Conservation (phyloP, 208 protist genomes). For the Leishmania lainsoni region DNA sequence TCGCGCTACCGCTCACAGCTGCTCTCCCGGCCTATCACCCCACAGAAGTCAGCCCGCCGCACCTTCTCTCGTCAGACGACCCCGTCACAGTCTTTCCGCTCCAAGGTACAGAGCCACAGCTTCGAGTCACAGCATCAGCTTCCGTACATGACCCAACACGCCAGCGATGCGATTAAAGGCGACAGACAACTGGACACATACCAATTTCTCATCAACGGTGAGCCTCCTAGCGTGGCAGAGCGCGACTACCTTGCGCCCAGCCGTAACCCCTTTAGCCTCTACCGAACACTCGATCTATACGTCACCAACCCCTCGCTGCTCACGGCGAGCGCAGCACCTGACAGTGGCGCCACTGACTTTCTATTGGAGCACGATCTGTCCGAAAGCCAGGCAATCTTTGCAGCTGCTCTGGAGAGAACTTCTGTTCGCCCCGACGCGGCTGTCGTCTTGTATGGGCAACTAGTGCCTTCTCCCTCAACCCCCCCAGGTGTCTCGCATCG, state of each 20-base stretch:
- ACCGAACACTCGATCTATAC: slow-evolving; percentile 22
- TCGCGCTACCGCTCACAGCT: slow-evolving; percentile 23
- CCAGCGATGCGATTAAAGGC: not conserved
- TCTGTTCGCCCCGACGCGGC: slow-evolving; percentile 36
- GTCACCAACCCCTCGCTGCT: not conserved
- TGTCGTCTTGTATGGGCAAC: slow-evolving; percentile 35
- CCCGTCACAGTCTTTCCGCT: slow-evolving; percentile 30
- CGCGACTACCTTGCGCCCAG: slow-evolving; percentile 61
- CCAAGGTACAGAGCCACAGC: slow-evolving; percentile 31
- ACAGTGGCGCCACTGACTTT: not conserved
- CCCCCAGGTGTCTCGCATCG: not conserved
- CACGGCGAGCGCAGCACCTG: not conserved
- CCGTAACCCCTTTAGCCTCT: slow-evolving; percentile 67
- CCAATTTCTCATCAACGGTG: not conserved
- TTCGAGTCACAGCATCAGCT: slow-evolving; percentile 28
- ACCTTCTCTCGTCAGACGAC: slow-evolving; percentile 28
- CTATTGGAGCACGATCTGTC: not conserved
- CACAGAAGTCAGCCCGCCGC: slow-evolving; percentile 48
- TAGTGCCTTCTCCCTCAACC: slow-evolving; percentile 18
- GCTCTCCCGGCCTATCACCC: slow-evolving; percentile 36
- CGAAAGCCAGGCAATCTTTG: not conserved
- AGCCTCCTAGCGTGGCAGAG: slow-evolving; percentile 6
- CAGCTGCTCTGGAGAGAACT: slow-evolving; percentile 11
- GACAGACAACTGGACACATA: not conserved
- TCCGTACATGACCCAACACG: not conserved